Evolutionary conservation across 768 basidiomycete genomes (phyloP), one percentile per base, ranked within the genome.

Genomic region (Serendipita sp.): DNA sequence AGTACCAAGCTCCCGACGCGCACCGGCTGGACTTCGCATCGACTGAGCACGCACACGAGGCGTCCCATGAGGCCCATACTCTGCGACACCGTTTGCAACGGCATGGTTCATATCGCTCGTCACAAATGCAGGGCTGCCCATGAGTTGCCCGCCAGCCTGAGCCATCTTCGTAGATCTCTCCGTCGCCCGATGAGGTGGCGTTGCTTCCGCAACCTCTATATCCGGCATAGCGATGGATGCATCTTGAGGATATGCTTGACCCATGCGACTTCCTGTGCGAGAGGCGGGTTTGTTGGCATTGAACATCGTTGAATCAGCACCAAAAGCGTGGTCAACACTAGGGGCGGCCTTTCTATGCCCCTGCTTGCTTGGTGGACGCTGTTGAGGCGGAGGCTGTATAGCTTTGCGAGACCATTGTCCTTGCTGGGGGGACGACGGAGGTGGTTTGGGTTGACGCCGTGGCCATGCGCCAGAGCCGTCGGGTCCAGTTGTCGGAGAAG

Each of bases 111-210:
- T n/a, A 20, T 58, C 53, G 4, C 26, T 33, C 4, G 53, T 58
- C 53, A 58, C 53, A 58, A 58, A 58, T 4, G 53, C 53, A 24
- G 53, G 53, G 53, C 53, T 58, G 9, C 53, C 53, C 53, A 58
- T 58, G 11, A 58, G 30, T 3, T n/a, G 17, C 1, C 17, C 53
- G 14, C 53, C 53, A 5, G 53, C 53, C 24, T 34, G 53, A n/a
- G 53, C 53, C 53, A 58, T 58, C 26, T 58, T 58, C n/a, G 53
- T 58, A n/a, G 53, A 58, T n/a, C 53, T 22, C 22, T 28, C 53
- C 9, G 17, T 58, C 11, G 53, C 53, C 4, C 33, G 53, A 2
- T 24, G 24, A 33, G 53, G 53, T 13, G 53, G 53, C 17, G 53
- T 58, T 24, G 24, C 30, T 5, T 4, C 26, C 4, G 31, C 24